A percentile compares a stretch with the other conserved stretches of the same genome.
These are phyloP conservation scores for Rhizopogon parksii DNA, from an alignment of 1,284 basidiomycete genomes.

Conservation along the genomic window DNA sequence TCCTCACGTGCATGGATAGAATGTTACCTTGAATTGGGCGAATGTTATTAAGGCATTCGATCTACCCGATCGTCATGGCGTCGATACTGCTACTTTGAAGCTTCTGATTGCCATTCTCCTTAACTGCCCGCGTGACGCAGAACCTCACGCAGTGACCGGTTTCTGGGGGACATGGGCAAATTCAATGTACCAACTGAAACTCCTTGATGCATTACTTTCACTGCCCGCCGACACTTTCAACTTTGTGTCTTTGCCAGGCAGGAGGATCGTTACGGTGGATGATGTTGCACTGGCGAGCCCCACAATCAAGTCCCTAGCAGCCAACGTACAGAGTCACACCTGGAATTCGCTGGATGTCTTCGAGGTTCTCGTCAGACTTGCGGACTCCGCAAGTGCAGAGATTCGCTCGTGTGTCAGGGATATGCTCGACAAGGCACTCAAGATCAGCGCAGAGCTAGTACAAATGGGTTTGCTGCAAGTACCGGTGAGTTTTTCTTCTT, in stretches of 20 bases:
- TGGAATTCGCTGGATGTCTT: slow-evolving; percentile 95
- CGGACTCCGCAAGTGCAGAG: slow-evolving; percentile 65
- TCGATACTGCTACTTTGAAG: slow-evolving; percentile 78
- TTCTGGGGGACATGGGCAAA: slow-evolving; percentile 86
- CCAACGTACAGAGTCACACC: slow-evolving; percentile 81
- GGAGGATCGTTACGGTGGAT: slow-evolving; percentile 77
- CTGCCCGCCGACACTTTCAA: slow-evolving; percentile 88
- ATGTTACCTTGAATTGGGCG: slow-evolving; percentile 69
- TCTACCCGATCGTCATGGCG: slow-evolving; percentile 67
- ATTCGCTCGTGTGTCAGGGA: slow-evolving; percentile 74
- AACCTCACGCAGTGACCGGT: slow-evolving; percentile 70
- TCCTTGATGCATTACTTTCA: slow-evolving; percentile 83
- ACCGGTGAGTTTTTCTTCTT: slow-evolving; percentile 53
- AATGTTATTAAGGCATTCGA: slow-evolving; percentile 75
- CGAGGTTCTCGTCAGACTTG: slow-evolving; percentile 76
- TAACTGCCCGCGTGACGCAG: slow-evolving; percentile 62
- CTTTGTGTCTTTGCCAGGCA: slow-evolving; percentile 78
- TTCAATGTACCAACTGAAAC: slow-evolving; percentile 76
- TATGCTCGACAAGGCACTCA: slow-evolving; percentile 88
- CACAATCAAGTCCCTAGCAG: slow-evolving; percentile 80
- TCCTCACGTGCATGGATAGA: slow-evolving; percentile 33
- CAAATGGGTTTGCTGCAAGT: slow-evolving; percentile 91
- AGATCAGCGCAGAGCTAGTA: slow-evolving; percentile 90
- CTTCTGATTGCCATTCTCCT: slow-evolving; percentile 74
- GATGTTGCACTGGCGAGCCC: slow-evolving; percentile 78